Conservation (phyloP, 768 basidiomycete species). For the Boletus reticuloceps region DNA sequence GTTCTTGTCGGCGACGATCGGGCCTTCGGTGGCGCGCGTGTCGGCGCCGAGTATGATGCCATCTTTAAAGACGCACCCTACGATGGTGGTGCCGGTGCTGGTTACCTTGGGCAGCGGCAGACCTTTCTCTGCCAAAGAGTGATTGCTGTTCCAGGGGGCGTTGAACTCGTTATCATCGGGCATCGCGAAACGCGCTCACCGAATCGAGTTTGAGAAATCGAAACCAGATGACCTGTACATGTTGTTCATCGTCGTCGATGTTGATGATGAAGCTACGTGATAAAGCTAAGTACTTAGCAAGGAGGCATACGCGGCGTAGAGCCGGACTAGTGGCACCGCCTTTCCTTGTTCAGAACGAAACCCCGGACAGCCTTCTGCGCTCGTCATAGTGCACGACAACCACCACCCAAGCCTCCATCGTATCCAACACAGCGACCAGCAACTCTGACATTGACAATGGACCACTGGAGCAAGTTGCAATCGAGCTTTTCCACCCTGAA, state of each 20-base stretch:
- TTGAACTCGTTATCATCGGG: neutral
- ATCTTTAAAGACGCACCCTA: constrained; percentile 89
- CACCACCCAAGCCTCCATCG: neutral
- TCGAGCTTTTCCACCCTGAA: constrained; percentile 64
- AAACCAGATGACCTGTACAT: constrained; percentile 59
- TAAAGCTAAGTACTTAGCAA: neutral
- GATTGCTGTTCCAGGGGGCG: constrained; percentile 50
- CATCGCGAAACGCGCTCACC: constrained; percentile 41
- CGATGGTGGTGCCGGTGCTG: constrained; percentile 96
- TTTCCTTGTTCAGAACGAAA: neutral
- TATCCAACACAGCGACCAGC: neutral
- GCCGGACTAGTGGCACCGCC: constrained; percentile 21
- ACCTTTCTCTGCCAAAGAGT: constrained; percentile 68
- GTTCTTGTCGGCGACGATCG: constrained; percentile 98
- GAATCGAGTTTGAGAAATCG: constrained; percentile 72
- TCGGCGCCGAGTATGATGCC: constrained; percentile 96
- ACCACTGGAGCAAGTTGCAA: constrained; percentile 66
- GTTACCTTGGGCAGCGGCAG: constrained; percentile 78
- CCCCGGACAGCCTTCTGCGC: too few species aligned
- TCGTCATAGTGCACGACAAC: too few species aligned
- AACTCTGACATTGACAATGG: constrained; percentile 30
- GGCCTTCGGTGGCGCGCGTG: constrained; percentile 91
- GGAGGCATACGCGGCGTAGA: constrained; percentile 31
- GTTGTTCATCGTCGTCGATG: constrained; percentile 38
- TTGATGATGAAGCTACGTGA: neutral